Base-by-base conservation (phyloP, 495 filamentous ascomycete genomes). In the Aspergillus bertholletiae region DNA sequence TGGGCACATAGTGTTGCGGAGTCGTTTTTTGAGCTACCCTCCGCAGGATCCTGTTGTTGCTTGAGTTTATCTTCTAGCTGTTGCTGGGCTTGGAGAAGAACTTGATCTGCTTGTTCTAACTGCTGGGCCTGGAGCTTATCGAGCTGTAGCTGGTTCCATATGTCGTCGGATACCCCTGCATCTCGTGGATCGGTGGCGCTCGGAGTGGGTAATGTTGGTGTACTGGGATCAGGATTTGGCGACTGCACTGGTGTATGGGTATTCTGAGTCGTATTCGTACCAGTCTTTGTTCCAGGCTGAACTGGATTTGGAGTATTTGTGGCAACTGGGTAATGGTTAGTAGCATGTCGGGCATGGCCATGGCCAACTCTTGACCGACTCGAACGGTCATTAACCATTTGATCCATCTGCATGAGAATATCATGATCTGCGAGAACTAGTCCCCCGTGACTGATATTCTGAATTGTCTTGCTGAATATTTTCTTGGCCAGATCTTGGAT, bases 81-180 rank as follows among this genome's bases (percentile, higher is more conserved):
- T 30, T 41, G 40, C 18, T 23, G 21, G 9, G 53, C 35, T 18
- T 60, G 54, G 27, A 55, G 53, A n/a, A 46, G 27, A 0, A 53
- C 20, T 5, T 54, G 18, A 21, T 62, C 15, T n/a, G 61, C 52
- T 4, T 57, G 37, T 32, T 70, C 69, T 8, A 11, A 24, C 18
- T 22, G 34, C n/a, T 67, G 62, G 1, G 68, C 66, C 1, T 64
- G 69, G 2, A 65, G 51, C 34, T 71, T 75, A 65, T 84, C 80
- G 0, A 50, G 59, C 53, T 83, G 72, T 0, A 89, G 74, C 48
- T 82, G 79, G 15, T 72, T 56, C 86, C 86, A 88, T n/a, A 80
- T 67, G 3, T 60, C 80, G 55, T 88, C 84, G 20, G 74, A 71
- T 0, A 88, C 84, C 2, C 83, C 82, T 0, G 67, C 55, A 40